phyloP scores from a whole-genome alignment of 148 eudicot species.

The Rhododendron mucronatum region DNA sequence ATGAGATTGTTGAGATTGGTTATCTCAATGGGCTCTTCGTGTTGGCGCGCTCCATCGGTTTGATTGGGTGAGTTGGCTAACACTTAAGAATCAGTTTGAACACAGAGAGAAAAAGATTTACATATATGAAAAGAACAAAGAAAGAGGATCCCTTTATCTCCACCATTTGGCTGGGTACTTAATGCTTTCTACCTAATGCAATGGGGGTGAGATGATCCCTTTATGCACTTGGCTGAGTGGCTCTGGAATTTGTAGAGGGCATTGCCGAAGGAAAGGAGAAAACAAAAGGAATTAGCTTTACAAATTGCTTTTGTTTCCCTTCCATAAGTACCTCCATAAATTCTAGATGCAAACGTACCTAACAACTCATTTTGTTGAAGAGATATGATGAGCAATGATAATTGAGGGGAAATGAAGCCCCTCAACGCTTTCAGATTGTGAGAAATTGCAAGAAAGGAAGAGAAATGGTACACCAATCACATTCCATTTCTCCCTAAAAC shows the following conservation, averaged over 20 bases:
- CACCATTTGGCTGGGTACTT: not conserved
- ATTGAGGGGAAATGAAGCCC: not conserved
- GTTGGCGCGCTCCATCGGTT: conserved; percentile 90
- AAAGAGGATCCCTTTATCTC: not conserved
- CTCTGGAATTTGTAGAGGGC: not conserved
- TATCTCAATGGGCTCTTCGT: conserved; percentile 95
- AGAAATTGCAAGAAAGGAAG: not conserved
- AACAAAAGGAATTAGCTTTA: not conserved
- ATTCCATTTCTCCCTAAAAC: not conserved
- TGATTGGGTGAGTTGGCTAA: conserved; percentile 72
- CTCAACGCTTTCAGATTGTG: not conserved
- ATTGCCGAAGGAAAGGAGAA: not conserved
- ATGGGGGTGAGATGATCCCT: not conserved
- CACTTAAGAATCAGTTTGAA: not conserved
- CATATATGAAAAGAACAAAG: not conserved
- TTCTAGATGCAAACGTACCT: not conserved
- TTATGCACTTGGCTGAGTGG: not conserved
- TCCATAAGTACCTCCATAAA: not conserved
- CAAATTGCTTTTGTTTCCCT: not conserved
- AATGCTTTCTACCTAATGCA: not conserved
- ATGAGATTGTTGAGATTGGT: conserved; percentile 88
- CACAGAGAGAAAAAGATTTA: not conserved
- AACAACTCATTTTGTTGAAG: not conserved
- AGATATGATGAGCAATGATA: not conserved
- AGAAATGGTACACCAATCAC: not conserved